These are phyloP conservation scores for Priceomyces melissophilus DNA, from an alignment of 805 yeast genomes.

Conservation along the genomic window DNA sequence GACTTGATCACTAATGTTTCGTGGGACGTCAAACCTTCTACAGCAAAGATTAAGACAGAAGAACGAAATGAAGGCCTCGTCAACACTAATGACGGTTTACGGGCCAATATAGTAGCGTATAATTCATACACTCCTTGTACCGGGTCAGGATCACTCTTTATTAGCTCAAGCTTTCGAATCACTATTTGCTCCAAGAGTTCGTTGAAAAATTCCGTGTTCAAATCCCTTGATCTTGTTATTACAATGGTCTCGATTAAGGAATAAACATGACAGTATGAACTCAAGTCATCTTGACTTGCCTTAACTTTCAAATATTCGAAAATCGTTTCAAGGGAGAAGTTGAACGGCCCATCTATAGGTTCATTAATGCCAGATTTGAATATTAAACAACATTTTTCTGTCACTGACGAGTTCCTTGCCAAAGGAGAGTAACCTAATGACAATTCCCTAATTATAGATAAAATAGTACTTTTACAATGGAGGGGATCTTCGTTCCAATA, in stretches of 20 bases:
- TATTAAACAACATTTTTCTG: conserved; percentile 62
- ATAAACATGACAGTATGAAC: conserved; percentile 43
- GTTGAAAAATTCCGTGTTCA: conserved; percentile 30
- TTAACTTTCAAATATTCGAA: conserved; percentile 36
- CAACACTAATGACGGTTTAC: conserved; percentile 47
- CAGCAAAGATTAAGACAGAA: conserved; percentile 23
- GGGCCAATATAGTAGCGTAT: conserved; percentile 46
- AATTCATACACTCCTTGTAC: conserved; percentile 51
- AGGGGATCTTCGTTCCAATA: conserved; percentile 53
- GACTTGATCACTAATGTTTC: conserved; percentile 57
- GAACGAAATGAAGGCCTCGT: conserved; percentile 21
- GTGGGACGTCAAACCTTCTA: conserved; percentile 40
- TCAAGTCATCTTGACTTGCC: conserved; percentile 21
- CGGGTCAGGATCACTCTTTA: conserved; percentile 57
- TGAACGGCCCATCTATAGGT: conserved; percentile 62
- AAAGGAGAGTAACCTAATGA: conserved; percentile 37
- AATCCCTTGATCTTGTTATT: conserved; percentile 28
- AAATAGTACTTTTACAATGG: conserved; percentile 39
- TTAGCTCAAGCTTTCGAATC: conserved; percentile 25
- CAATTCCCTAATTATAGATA: conserved; percentile 39
- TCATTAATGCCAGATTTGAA: conserved; percentile 66
- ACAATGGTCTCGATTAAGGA: conserved; percentile 45
- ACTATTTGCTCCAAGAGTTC: conserved; percentile 38
- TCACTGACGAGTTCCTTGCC: conserved; percentile 44
- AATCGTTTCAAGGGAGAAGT: conserved; percentile 41